A percentile compares a stretch with the other conserved stretches of the same genome.
phyloP scores from a whole-genome alignment of 257 asterid species.

The Buddleja alternifolia region DNA sequence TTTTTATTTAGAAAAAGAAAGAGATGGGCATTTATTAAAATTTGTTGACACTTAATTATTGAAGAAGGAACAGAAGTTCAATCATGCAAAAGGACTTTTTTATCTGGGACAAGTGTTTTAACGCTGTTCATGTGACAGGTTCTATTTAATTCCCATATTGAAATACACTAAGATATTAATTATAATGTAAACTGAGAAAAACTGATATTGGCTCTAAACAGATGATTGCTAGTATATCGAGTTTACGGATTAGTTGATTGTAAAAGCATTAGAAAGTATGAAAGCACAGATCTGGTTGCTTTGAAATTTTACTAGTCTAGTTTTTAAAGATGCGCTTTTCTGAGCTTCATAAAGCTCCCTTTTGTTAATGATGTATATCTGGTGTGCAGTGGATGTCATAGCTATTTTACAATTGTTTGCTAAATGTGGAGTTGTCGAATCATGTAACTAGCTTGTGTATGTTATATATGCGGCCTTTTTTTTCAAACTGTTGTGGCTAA shows the following conservation, averaged over 20 bases:
- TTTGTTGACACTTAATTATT: too few relatives aligned
- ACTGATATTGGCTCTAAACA: neutral
- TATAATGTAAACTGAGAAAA: neutral
- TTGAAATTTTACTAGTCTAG: slow-evolving; percentile 11
- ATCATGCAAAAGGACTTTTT: too few relatives aligned
- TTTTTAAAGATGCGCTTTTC: slow-evolving; percentile 11
- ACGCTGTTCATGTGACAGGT: neutral
- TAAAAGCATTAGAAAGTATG: neutral
- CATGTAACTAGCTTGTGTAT: slow-evolving; percentile 11
- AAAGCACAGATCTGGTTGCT: slow-evolving; percentile 2
- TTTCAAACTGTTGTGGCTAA: slow-evolving; percentile 27
- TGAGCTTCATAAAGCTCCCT: slow-evolving; percentile 21
- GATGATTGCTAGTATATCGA: slow-evolving; percentile 6
- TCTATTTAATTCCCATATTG: neutral
- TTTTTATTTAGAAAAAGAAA: too few relatives aligned
- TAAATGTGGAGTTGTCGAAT: neutral
- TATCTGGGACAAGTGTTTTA: neutral
- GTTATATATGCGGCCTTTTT: slow-evolving; percentile 18
- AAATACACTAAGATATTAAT: neutral
- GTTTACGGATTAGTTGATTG: neutral
- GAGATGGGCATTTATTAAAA: too few relatives aligned
- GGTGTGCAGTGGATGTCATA: neutral
- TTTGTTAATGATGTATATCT: neutral
- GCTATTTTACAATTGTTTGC: slow-evolving; percentile 18
- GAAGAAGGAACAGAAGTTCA: too few relatives aligned